Base-by-base conservation (phyloP, 805 yeast genomes). In the Debaryomyces hansenii region DNA sequence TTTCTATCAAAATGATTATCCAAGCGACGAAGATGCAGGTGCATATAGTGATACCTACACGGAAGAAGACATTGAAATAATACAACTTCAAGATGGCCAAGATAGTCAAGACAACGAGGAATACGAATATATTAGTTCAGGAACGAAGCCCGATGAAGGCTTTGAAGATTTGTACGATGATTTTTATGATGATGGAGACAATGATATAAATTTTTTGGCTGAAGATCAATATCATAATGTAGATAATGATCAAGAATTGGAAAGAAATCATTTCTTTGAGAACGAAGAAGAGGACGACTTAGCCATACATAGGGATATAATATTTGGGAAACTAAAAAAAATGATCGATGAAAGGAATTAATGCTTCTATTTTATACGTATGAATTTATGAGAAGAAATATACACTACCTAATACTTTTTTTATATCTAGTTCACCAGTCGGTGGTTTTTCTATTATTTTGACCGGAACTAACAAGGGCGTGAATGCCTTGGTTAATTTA, bases 1-100 rank as follows among this genome's bases (percentile, higher is more conserved):
- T 45, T 91, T 84, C 59, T 92, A 92, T 62, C 82, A 83, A 56
- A 92, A 94, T 64, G 98, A 92, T 59, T 92, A 92, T 59, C 98
- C 98, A 0, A 96, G 90, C 39, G 97, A 91, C 59, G 97, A 90
- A 52, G 92, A 87, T 56, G 90, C 82, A 8, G 66, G 58, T 2
- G 57, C 49, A 3, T 51, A 40, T 20, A 51, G 62, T 29, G 59
- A 54, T 32, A 49, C 46, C 2, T 44, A 37, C 14, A 27, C 40
- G 8, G 21, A 38, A 29, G 41, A 38, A 8, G 40, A 18, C n/a
- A 16, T 15, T 16, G 40, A 37, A 9, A 20, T 16, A 37, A 12
- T 37, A 21, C 40, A 18, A 21, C 16, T 35, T n/a, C 11, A 31
- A 16, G 45, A 20, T 14, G 40, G 35, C 18, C 29, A 28, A 28